Conservation (phyloP, 2,329 filamentous ascomycete genomes). For the Blastomyces percursus region DNA sequence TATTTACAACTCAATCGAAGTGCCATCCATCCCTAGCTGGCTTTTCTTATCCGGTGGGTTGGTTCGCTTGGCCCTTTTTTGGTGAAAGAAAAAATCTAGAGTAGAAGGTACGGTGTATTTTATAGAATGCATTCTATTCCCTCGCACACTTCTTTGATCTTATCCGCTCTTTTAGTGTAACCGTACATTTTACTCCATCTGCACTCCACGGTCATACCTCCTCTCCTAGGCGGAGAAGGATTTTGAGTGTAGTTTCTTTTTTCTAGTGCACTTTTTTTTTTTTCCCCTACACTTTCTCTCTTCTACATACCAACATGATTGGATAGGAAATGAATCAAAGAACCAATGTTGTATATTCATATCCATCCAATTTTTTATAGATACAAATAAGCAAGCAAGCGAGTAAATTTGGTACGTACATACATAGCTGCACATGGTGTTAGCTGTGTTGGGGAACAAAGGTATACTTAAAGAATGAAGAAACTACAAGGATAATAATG, state of each 20-base stretch:
- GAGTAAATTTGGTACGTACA: background rate
- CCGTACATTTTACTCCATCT: background rate
- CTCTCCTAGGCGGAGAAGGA: background rate
- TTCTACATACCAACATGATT: background rate
- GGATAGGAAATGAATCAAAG: background rate
- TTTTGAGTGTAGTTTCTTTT: background rate
- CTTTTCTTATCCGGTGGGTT: background rate
- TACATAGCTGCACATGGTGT: background rate
- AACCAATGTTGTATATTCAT: background rate
- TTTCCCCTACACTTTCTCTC: background rate
- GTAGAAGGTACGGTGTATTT: background rate
- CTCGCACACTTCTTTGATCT: background rate
- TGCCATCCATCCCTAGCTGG: background rate
- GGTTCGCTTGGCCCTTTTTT: background rate
- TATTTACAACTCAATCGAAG: background rate
- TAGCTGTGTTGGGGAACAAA: background rate
- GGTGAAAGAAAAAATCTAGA: background rate
- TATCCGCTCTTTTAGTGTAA: background rate
- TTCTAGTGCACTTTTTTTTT: background rate
- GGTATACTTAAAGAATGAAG: background rate
- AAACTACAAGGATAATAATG: background rate
- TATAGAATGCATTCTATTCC: background rate
- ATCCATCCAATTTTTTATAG: background rate
- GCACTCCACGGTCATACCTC: background rate
- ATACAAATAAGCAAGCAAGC: background rate